Evolutionary conservation across 31 red algal genomes (phyloP), one percentile per base, ranked within the genome.

Genomic region (Endocladia muricata): DNA sequence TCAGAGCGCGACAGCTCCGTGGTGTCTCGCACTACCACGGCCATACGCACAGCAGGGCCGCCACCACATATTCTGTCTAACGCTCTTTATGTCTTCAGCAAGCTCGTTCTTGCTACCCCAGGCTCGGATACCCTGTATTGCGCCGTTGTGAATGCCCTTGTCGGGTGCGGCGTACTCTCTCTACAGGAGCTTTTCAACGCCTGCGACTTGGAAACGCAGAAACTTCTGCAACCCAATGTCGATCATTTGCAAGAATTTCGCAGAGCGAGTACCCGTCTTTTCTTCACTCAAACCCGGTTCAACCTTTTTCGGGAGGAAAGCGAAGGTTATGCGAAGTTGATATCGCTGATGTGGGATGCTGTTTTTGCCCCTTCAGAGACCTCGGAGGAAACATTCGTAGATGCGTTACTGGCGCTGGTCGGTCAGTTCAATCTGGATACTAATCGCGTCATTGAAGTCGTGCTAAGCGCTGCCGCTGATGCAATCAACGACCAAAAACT

Each of bases 271-370:
- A 84, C 68, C 41, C 47, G 81, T n/a, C 48, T 74, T 37, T 65
- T 15, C 33, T 84, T 64, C 58, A 75, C 70, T 31, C 81, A 84
- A 55, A 59, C 37, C 7, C 37, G 69, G 34, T 78, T 66, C 41
- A 76, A 78, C 51, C 63, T 86, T 29, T 78, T 86, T 51, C 73
- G 73, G 48, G 82, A 85, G 2, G 68, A 65, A 32, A 62, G 47
- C 42, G 82, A 85, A 47, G 82, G 82, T 33, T 85, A 76, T 49
- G 48, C 82, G 8, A 85, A 85, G 71, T 23, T 85, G 30, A 41
- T 76, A 23, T 42, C 26, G 17, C 61, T 76, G 38, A 60, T 85
- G 4, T 52, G 40, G 30, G 71, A 76, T n/a, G 21, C 36, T 64
- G 41, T 59, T 28, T 3, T 40, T 8, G 11, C 15, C 15, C 25